A percentile compares a stretch with the other conserved stretches of the same genome.
Evolutionary conservation across 2,329 filamentous ascomycete species (phyloP).

Genomic region (Penicillium sp.): DNA sequence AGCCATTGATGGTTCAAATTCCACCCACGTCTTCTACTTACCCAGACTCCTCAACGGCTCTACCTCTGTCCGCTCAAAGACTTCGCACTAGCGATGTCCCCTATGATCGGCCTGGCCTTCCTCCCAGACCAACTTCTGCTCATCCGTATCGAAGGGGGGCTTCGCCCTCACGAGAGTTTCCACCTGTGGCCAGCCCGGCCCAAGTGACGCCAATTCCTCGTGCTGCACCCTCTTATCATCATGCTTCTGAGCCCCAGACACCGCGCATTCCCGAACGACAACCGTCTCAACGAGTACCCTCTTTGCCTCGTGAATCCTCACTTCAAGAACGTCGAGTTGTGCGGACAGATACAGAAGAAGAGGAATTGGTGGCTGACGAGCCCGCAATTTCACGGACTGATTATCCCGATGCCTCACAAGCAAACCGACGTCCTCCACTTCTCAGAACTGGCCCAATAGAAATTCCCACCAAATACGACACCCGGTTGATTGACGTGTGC

Average conservation of each 20-base stretch:
- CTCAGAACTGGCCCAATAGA: slow-evolving; percentile 72
- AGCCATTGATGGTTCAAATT: slow-evolving; percentile 35
- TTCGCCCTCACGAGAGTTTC: slow-evolving; percentile 25
- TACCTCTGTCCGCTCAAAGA: slow-evolving; percentile 45
- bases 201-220: slow-evolving; percentile 15
- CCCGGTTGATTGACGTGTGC: slow-evolving; percentile 81
- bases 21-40: slow-evolving; percentile 25
- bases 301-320: slow-evolving; percentile 30
- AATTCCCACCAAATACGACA: slow-evolving; percentile 83
- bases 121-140: slow-evolving; percentile 39
- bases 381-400: slow-evolving; percentile 57
- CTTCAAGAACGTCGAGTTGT: slow-evolving; percentile 24
- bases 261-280: slow-evolving; percentile 26
- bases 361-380: slow-evolving; percentile 50
- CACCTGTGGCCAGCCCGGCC: slow-evolving; percentile 9
- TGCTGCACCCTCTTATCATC: slow-evolving; percentile 14
- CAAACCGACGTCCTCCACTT: slow-evolving; percentile 79
- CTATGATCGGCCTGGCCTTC: slow-evolving; percentile 52
- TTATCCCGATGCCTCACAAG: slow-evolving; percentile 80
- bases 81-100: slow-evolving; percentile 31
- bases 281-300: slow-evolving; percentile 11
- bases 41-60: slow-evolving; percentile 23
- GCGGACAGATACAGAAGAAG: slow-evolving; percentile 52
- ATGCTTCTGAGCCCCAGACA: slow-evolving; percentile 13
- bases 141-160: slow-evolving; percentile 18